Evolutionary conservation across 2,329 filamentous ascomycete genomes (phyloP), one percentile per base, ranked within the genome.

Genomic region (Lachnellula subtilissima): DNA sequence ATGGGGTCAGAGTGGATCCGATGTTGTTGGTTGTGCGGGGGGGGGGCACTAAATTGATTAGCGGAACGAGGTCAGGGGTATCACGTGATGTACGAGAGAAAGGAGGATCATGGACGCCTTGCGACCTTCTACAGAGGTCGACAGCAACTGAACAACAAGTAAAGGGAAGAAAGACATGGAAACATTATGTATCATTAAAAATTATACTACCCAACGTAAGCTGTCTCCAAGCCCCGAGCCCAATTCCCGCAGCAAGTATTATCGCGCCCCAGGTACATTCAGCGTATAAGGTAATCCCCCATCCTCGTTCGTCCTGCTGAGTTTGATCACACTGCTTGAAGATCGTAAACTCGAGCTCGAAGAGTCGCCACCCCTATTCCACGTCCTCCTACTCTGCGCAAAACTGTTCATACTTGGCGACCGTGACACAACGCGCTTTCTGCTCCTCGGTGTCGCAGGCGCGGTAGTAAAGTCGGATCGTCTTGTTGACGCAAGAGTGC

Each of bases 281-380:
- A 69, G 55, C 22, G 59, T 64, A 55, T 69, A 69, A 56, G 66
- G 64, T 48, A 67, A 54, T 25, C 57, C 54, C 1, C 59, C 60
- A 15, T 62, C 56, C 12, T 64, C 63, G 48, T 66, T 59, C 36
- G 60, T 50, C 40, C 52, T 56, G 43, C 59, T 66, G 45, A 69
- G 53, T 46, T 61, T 64, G 22, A 69, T 67, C 36, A 69, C 66
- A 52, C 67, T 69, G 8, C 64, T 64, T 9, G 46, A 56, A 3
- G 67, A 67, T 22, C 62, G 54, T 22, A 66, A 48, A 58, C 67
- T 69, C 8, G 48, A 54, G 45, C 61, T 61, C 14, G 64, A 66
- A 39, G 59, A 58, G 15, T 42, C 55, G 40, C 47, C 62, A 19
- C 58, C 63, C 19, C 50, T 58, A 48, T 47, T 53, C 57, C 67